A percentile compares a stretch with the other conserved stretches of the same genome.
Evolutionary conservation across 768 basidiomycete species (phyloP).

Genomic region (Lentinula lateritia): DNA sequence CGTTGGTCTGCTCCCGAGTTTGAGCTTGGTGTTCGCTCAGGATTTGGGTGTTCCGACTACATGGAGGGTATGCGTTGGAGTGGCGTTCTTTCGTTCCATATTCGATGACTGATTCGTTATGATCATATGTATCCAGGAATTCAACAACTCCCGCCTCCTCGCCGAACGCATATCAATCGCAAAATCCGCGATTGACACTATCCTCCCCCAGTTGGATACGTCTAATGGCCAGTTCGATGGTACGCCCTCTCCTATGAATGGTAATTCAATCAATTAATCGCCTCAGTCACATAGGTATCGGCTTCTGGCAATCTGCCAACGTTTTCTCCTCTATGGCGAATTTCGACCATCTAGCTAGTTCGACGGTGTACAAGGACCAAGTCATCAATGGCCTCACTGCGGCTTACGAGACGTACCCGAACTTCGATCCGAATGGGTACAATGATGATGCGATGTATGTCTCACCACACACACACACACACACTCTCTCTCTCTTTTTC

Average conservation of each 20-base stretch:
- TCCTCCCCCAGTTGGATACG: slow-evolving; percentile 30
- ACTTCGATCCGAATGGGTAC: slow-evolving; percentile 42
- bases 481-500: neutral
- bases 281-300: slow-evolving; percentile 28
- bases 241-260: neutral
- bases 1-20: slow-evolving; percentile 1
- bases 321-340: slow-evolving; percentile 47
- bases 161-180: slow-evolving; percentile 35
- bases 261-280: too few species aligned
- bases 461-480: neutral
- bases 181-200: slow-evolving; percentile 34
- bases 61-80: slow-evolving; percentile 20
- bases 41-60: slow-evolving; percentile 21
- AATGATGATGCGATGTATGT: slow-evolving; percentile 45
- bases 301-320: slow-evolving; percentile 51
- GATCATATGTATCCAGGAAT: slow-evolving; percentile 27
- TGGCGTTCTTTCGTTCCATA: neutral
- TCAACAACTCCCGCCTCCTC: slow-evolving; percentile 29
- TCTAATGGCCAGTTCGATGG: slow-evolving; percentile 39
- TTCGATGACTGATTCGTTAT: neutral
- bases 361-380: slow-evolving; percentile 27
- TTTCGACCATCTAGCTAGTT: slow-evolving; percentile 34
- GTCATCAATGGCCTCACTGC: slow-evolving; percentile 36
- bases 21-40: slow-evolving; percentile 12
- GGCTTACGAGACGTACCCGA: slow-evolving; percentile 29